Conservation (phyloP, 2,329 filamentous ascomycete genomes). For the Fusarium anthophilum region DNA sequence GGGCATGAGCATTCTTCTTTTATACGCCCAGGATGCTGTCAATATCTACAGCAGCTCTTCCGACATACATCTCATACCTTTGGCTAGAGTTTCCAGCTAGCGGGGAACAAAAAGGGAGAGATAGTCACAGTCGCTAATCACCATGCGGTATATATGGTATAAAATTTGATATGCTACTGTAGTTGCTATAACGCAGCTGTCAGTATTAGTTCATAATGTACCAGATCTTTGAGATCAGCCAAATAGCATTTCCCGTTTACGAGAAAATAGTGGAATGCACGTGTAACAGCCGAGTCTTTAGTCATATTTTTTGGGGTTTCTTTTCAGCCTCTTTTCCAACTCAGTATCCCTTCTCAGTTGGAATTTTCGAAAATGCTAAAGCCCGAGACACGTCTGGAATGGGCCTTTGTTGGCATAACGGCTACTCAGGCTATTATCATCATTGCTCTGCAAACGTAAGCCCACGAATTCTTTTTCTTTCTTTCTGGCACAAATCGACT, state of each 20-base stretch:
- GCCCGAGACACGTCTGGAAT: neutral
- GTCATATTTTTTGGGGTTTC: neutral
- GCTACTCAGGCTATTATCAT: neutral
- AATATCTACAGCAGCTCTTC: neutral
- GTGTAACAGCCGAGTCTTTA: neutral
- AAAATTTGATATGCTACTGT: neutral
- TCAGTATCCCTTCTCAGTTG: too few species aligned
- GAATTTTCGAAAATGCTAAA: neutral
- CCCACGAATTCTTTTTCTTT: neutral
- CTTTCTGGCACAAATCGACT: neutral
- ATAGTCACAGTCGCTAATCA: neutral
- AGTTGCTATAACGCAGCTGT: neutral
- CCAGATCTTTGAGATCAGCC: neutral
- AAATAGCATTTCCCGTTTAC: neutral
- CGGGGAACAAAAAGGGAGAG: neutral
- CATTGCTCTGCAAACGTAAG: neutral
- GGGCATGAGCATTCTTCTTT: neutral
- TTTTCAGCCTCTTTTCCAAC: neutral
- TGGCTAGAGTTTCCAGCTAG: neutral
- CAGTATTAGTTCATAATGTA: neutral
- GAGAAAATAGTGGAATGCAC: neutral
- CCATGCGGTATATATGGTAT: neutral
- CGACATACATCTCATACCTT: neutral
- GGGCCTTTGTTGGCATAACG: neutral
- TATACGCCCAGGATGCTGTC: accelerated